phyloP scores from a whole-genome alignment of 1,284 basidiomycete species.

The Rhodotorula mucilaginosa region DNA sequence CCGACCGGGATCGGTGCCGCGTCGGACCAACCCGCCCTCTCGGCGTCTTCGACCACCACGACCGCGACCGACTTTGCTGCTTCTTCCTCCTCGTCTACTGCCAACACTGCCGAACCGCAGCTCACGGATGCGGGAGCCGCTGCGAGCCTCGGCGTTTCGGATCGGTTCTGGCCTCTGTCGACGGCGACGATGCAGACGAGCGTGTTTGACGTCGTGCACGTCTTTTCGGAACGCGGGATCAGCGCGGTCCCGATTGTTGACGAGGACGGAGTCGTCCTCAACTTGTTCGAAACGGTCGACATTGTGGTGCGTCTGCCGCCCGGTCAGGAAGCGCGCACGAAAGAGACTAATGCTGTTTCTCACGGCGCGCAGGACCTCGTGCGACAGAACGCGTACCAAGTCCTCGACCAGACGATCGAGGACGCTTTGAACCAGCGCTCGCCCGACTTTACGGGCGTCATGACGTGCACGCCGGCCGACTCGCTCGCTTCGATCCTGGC shows the following conservation, averaged over 20 bases:
- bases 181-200: conserved; percentile 88
- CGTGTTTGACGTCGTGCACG: conserved; percentile 97
- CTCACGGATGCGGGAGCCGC: background rate
- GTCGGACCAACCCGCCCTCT: background rate
- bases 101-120: background rate
- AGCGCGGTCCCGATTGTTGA: conserved; percentile 91
- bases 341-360: background rate
- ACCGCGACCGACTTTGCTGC: background rate
- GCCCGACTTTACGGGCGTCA: conserved; percentile 91
- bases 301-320: conserved; percentile 74
- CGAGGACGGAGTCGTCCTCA: conserved; percentile 81
- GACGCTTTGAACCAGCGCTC: conserved; percentile 88
- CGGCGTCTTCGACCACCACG: background rate
- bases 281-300: conserved; percentile 98
- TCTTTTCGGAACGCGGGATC: conserved; percentile 94
- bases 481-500: conserved; percentile 89
- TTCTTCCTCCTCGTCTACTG: background rate
- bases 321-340: background rate
- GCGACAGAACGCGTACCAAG: conserved; percentile 81
- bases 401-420: conserved; percentile 89
- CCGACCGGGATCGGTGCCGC: background rate
- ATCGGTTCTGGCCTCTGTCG: conserved; percentile 68
- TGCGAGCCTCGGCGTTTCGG: conserved; percentile 23
- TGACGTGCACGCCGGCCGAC: conserved; percentile 90
- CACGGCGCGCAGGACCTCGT: conserved; percentile 70